These are phyloP conservation scores for Penicillium manginii DNA, from an alignment of 495 filamentous ascomycete genomes.

Conservation along the genomic window DNA sequence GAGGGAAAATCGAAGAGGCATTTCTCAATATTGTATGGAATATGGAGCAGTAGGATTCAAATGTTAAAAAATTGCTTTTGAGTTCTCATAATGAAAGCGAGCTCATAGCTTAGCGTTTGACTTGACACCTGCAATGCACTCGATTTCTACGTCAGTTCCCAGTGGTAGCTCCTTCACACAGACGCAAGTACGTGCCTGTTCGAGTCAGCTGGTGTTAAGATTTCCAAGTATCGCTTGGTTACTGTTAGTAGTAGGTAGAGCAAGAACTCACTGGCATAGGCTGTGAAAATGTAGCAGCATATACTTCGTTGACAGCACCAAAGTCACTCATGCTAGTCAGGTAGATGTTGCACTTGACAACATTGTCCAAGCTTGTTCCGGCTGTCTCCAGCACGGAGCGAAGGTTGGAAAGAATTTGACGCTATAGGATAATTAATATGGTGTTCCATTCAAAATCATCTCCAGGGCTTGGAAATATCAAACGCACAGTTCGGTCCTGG, in stretches of 20 bases:
- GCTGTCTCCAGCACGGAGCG: constrained; percentile 65
- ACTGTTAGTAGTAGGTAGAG: not conserved
- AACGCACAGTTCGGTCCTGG: constrained; percentile 56
- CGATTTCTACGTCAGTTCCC: constrained; percentile 73
- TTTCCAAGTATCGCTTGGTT: not conserved
- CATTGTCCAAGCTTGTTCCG: constrained; percentile 62
- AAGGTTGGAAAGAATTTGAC: constrained; percentile 64
- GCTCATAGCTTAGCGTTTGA: constrained; percentile 3
- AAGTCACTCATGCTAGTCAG: constrained; percentile 73
- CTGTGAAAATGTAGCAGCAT: constrained; percentile 55
- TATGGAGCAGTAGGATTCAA: no score
- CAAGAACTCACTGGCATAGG: constrained; percentile 52
- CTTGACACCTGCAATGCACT: constrained; percentile 44
- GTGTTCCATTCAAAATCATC: not conserved
- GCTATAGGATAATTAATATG: constrained; percentile 18
- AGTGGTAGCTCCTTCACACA: constrained; percentile 66
- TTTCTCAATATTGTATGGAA: no score
- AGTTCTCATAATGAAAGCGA: not conserved
- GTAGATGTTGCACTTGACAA: constrained; percentile 73
- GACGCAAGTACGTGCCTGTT: constrained; percentile 63
- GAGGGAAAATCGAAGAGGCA: no score
- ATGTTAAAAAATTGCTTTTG: not conserved
- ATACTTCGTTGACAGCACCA: constrained; percentile 62
- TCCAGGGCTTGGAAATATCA: not conserved
- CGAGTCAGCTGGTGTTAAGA: not conserved